Base-by-base conservation (phyloP, 202 grass and related monocot genomes). In the Saccharum hybrid region DNA sequence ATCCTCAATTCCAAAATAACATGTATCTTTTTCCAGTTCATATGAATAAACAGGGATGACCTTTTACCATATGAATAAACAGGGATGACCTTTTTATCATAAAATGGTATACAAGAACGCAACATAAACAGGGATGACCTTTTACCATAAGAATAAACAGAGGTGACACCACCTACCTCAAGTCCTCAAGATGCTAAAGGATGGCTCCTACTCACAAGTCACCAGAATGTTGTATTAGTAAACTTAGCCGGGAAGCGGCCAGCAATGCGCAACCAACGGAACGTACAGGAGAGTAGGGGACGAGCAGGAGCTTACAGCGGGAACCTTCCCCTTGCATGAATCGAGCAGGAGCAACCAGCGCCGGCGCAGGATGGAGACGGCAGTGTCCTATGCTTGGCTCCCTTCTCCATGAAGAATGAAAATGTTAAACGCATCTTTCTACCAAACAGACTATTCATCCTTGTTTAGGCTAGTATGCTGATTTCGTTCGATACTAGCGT, bases 371-470 rank as follows among this genome's bases (percentile, higher is more conserved):
- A 61, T 51, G 41, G 49, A 84, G 68, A 61, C 60, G 7, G 62
- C 86, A 88, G 48, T 51, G 86, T 84, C 86, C 31, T 84, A 84
- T 84, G 76, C 86, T 28, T 75, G 62, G 63, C 63, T 80, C 11
- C 48, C 31, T 88, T 42, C 75, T 62, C 74, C 81, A 62, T 33
- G 36, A 75, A 51, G 33, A 42, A 41, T 7, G 74, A 40, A 84
- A 68, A 68, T 45, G 30, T 75, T 52, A 74, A 68, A 87, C 9
- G 59, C 52, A 28, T 80, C 16, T 80, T 88, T 75, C 51, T 52
- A 69, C 83, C 62, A 18, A 84, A 68, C 48, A 74, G 56, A 83
- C 23, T 61, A 64, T 77, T 11, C 52, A 22, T 63, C 15, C 72
- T 77, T 71, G 15, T 77, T 82, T 21, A 67, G 61, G 46, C 41